Percentiles rank a stretch among this genome's conserved stretches.
Conservation (phyloP, 805 yeast genomes). For the Komagataella kurtzmanii region DNA sequence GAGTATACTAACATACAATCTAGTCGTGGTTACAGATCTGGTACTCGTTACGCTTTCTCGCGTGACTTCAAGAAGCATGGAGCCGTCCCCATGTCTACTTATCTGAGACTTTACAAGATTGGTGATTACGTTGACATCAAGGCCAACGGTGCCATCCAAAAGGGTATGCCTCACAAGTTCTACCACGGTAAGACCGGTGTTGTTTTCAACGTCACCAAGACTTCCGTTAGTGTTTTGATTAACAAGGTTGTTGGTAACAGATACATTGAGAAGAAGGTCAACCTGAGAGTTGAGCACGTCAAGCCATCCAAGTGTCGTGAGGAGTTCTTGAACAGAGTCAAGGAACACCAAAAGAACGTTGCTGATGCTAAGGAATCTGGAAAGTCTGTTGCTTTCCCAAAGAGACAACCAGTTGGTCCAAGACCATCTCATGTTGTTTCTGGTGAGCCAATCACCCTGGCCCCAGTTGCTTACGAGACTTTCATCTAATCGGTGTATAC, state of each 20-base stretch:
- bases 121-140: slow-evolving; percentile 99
- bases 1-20: slow-evolving; percentile 6
- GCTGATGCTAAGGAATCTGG: slow-evolving; percentile 93
- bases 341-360: slow-evolving; percentile 88
- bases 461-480: slow-evolving; percentile 99
- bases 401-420: slow-evolving; percentile 98
- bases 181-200: slow-evolving; percentile 99
- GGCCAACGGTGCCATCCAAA: slow-evolving; percentile 98
- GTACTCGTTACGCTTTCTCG: slow-evolving; percentile 99
- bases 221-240: slow-evolving; percentile 95
- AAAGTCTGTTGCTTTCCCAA: slow-evolving; percentile 65
- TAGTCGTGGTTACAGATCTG: slow-evolving; percentile 99
- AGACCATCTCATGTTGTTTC: slow-evolving; percentile 82
- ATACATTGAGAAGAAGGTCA: slow-evolving; percentile 97
- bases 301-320: slow-evolving; percentile 99
- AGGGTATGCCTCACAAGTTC: slow-evolving; percentile 99
- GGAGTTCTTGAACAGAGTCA: slow-evolving; percentile 98
- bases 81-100: slow-evolving; percentile 84
- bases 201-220: slow-evolving; percentile 96
- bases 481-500: slow-evolving; percentile 55
- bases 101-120: slow-evolving; percentile 95
- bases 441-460: slow-evolving; percentile 90
- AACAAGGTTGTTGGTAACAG: slow-evolving; percentile 99
- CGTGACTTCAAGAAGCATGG: slow-evolving; percentile 99
- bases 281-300: slow-evolving; percentile 97